Evolutionary conservation across 176 grass and related monocot genomes (phyloP), one percentile per base, ranked within the genome.

Genomic region (Avena eriantha): DNA sequence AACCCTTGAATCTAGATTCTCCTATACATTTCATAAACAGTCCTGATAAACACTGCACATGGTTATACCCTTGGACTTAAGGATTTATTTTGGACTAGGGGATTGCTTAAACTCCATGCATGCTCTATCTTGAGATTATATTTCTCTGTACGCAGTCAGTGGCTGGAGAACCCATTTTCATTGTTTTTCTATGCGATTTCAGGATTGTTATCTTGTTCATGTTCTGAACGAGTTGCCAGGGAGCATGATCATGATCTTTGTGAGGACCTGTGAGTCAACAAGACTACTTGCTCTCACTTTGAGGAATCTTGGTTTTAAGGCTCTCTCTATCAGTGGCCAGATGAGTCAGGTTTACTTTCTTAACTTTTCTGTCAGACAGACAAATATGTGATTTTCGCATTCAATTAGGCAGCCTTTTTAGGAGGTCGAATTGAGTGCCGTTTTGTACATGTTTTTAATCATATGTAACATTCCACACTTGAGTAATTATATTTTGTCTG

Each of bases 191-290:
- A n/a, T 83, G 22, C 41, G 69, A 48, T 88, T 87, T 71, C 8
- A 98, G 96, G 96, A 98, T 86, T 92, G 96, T 14, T 98, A 98
- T 88, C 94, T 98, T 56, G 75, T 98, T 47, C 91, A 94, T 82
- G 83, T 94, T 87, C 80, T 98, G 81, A 94, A 81, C 64, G 90
- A 95, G 90, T 91, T 84, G 84, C 81, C 41, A 24, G 92, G 85
- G 7, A 92, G 88, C 63, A 94, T 90, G 79, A 68, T 86, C 57
- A 95, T 98, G 96, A 85, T 95, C 71, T 98, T 98, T 87, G 91
- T 94, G 29, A 82, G 93, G 51, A 98, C 92, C 23, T 98, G 96
- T 73, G 96, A 95, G 49, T 82, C 93, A 31, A 95, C 93, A 77
- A 92, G 91, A 58, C 82, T 95, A 13, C 88, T 98, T 39, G 82